These are phyloP conservation scores for Colletotrichum agaves DNA, from an alignment of 2,329 filamentous ascomycete genomes.

Conservation along the genomic window DNA sequence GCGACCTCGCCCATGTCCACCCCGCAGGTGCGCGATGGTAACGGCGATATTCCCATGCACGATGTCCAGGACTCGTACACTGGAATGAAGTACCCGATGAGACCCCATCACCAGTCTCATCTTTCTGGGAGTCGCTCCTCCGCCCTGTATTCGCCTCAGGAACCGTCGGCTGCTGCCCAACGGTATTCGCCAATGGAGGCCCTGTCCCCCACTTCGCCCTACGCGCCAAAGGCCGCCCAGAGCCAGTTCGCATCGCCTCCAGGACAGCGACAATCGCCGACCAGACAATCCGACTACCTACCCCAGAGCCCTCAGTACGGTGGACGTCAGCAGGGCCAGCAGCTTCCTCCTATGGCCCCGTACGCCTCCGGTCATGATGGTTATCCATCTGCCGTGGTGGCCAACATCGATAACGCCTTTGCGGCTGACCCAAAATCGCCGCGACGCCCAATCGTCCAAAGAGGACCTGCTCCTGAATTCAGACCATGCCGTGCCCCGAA, in stretches of 20 bases:
- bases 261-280: conserved; percentile 80
- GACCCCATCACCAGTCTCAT: conserved; percentile 81
- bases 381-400: conserved; percentile 78
- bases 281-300: conserved; percentile 72
- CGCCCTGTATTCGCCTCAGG: conserved; percentile 78
- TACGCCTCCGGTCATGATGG: conserved; percentile 75
- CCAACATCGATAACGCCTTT: conserved; percentile 76
- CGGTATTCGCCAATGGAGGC: conserved; percentile 97
- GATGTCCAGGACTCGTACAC: conserved; percentile 85
- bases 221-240: conserved; percentile 71
- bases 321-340: conserved; percentile 63
- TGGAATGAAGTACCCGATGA: conserved; percentile 85
- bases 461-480: conserved; percentile 87
- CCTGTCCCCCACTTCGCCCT: conserved; percentile 82
- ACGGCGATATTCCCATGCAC: conserved; percentile 86
- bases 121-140: conserved; percentile 61
- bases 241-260: conserved; percentile 64
- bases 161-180: conserved; percentile 85
- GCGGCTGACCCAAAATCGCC: conserved; percentile 64
- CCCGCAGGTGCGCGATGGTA: conserved; percentile 74
- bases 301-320: conserved; percentile 68
- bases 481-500: conserved; percentile 77
- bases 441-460: conserved; percentile 63
- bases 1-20: conserved; percentile 67
- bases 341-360: conserved; percentile 78